A percentile compares a stretch with the other conserved stretches of the same genome.
Evolutionary conservation across 495 filamentous ascomycete species (phyloP).

Genomic region (Sphaerosporella brunnea): DNA sequence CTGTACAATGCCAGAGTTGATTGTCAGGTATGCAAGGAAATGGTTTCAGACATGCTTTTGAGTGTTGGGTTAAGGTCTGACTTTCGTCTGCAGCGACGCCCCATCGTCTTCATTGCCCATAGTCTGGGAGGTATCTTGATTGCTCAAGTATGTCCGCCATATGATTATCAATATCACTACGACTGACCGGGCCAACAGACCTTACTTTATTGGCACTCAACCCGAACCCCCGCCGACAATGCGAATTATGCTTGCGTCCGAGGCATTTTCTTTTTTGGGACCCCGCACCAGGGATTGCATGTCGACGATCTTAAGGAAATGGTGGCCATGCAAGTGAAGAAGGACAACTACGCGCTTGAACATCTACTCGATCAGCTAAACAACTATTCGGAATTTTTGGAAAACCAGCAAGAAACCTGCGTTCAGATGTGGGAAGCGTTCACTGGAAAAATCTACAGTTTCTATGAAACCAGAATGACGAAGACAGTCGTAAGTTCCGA

Average conservation of each 20-base stretch:
- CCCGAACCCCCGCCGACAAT: no score
- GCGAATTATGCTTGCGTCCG: not conserved
- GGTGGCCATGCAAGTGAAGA: no score
- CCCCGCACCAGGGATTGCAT: conserved; percentile 4
- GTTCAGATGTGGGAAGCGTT: conserved; percentile 1
- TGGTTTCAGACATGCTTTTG: no score
- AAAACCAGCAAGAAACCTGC: conserved; percentile 10
- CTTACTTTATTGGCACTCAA: no score
- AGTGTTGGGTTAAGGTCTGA: no score
- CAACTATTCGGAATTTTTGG: conserved; percentile 12
- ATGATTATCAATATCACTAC: conserved; percentile 7
- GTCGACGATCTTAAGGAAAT: no score
- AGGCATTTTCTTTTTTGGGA: conserved; percentile 6
- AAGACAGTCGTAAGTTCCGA: conserved; percentile 6
- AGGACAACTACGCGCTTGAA: no score
- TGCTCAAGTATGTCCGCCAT: conserved; percentile 23
- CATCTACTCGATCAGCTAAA: conserved; percentile 17
- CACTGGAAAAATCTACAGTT: conserved; percentile 8
- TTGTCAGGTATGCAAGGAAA: no score
- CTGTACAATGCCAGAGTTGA: no score
- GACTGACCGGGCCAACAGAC: conserved; percentile 19
- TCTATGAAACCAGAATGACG: conserved; percentile 7
- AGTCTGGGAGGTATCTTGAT: conserved; percentile 27
- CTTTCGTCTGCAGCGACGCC: no score
- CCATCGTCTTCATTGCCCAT: conserved; percentile 26